These are phyloP conservation scores for Boletus tomentosulus DNA, from an alignment of 768 basidiomycete species.

Conservation along the genomic window DNA sequence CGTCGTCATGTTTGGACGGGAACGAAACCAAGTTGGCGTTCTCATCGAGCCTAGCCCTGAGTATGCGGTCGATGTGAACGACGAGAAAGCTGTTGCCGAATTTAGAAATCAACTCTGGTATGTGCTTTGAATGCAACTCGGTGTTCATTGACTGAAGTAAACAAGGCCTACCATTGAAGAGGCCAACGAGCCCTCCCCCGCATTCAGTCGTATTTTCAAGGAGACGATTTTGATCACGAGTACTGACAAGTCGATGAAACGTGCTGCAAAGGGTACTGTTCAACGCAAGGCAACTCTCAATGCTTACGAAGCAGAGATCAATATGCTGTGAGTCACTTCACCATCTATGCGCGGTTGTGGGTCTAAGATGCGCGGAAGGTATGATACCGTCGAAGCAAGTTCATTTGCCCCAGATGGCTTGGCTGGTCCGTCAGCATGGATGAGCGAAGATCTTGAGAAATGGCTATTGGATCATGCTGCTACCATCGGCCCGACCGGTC, in stretches of 20 bases:
- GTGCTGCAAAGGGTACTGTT: slow-evolving; percentile 32
- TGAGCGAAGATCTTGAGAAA: not conserved
- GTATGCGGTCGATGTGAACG: slow-evolving; percentile 16
- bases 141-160: not conserved
- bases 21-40: slow-evolving; percentile 29
- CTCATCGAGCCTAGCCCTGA: slow-evolving; percentile 26
- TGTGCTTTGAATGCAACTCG: not conserved
- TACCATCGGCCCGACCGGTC: not conserved
- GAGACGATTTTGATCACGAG: slow-evolving; percentile 47
- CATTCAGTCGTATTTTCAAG: slow-evolving; percentile 43
- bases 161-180: slow-evolving; percentile 37
- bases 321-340: slow-evolving; percentile 14
- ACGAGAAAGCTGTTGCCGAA: slow-evolving; percentile 21
- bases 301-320: slow-evolving; percentile 25
- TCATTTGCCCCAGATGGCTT: not conserved
- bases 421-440: slow-evolving; percentile 4
- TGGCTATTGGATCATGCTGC: slow-evolving; percentile 15
- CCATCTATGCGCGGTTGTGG: not conserved
- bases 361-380: not conserved
- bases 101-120: slow-evolving; percentile 34
- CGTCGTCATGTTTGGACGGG: slow-evolving; percentile 34
- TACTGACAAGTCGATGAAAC: slow-evolving; percentile 37
- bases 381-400: slow-evolving; percentile 3
- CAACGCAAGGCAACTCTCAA: slow-evolving; percentile 14
- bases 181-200: slow-evolving; percentile 36